A percentile compares a stretch with the other conserved stretches of the same genome.
Evolutionary conservation across 495 filamentous ascomycete genomes (phyloP).

Genomic region (Hypoxylon trugodes): DNA sequence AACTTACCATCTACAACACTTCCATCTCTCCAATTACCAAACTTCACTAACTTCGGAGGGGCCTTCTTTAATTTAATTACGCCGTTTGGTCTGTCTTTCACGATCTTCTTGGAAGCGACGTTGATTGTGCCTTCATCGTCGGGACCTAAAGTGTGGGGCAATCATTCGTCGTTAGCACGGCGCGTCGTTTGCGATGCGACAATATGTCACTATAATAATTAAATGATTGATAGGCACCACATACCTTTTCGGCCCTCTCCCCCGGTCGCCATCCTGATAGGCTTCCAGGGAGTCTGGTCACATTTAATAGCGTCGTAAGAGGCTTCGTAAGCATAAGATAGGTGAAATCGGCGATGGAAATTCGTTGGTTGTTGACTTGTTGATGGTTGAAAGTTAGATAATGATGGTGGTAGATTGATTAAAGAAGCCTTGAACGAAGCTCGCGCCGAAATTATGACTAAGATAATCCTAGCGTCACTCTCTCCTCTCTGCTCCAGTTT

Average conservation of each 20-base stretch:
- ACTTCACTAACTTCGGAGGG: slow-evolving; percentile 63
- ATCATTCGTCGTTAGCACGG: slow-evolving; percentile 17
- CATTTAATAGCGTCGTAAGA: slow-evolving; percentile 15
- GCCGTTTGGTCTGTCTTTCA: slow-evolving; percentile 55
- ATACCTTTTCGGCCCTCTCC: slow-evolving; percentile 37
- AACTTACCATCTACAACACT: slow-evolving; percentile 63
- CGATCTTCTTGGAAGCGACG: slow-evolving; percentile 71
- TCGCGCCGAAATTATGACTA: too few relatives aligned
- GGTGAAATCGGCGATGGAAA: slow-evolving; percentile 15
- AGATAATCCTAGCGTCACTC: too few relatives aligned
- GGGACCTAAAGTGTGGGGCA: slow-evolving; percentile 35
- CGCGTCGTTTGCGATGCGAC: slow-evolving; percentile 16
- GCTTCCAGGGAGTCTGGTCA: slow-evolving; percentile 10
- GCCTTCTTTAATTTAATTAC: slow-evolving; percentile 76
- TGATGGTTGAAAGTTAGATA: slow-evolving; percentile 14
- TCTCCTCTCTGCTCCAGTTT: too few relatives aligned
- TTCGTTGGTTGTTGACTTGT: not conserved
- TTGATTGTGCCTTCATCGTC: slow-evolving; percentile 66
- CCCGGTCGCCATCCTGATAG: slow-evolving; percentile 33
- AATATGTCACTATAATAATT: too few relatives aligned
- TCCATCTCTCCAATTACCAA: slow-evolving; percentile 64
- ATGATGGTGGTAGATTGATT: slow-evolving; percentile 22
- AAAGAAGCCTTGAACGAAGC: slow-evolving; percentile 16
- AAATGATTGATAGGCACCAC: slow-evolving; percentile 7
- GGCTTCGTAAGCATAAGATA: not conserved